These are phyloP conservation scores for Phytophthora palmivora DNA, from an alignment of 352 stramenopile species.

Conservation along the genomic window DNA sequence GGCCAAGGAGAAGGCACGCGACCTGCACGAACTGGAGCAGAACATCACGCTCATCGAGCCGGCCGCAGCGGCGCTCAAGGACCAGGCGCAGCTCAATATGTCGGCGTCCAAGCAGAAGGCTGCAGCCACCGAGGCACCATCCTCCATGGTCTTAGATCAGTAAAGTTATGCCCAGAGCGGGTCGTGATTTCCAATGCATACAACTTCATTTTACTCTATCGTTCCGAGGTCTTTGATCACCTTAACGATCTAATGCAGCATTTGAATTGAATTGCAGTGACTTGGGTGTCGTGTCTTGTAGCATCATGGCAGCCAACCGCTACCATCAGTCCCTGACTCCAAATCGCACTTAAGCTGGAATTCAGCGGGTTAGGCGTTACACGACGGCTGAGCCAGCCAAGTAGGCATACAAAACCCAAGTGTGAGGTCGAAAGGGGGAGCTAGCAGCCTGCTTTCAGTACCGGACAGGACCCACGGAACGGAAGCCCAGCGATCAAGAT, in stretches of 20 bases:
- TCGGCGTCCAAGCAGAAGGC: constrained; percentile 63
- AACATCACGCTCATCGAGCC: constrained; percentile 90
- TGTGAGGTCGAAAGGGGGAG: constrained; percentile 10
- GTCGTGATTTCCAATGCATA: constrained; percentile 48
- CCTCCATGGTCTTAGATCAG: constrained; percentile 89
- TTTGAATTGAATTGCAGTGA: neutral
- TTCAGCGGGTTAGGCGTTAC: constrained; percentile 18
- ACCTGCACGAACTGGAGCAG: constrained; percentile 84
- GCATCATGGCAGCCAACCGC: constrained; percentile 1
- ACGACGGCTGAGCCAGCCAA: constrained; percentile 38
- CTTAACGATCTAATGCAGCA: constrained; percentile 8
- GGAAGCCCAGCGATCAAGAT: constrained; percentile 39
- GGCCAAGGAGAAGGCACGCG: constrained; percentile 78
- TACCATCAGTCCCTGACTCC: constrained; percentile 27
- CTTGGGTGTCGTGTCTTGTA: too few species aligned
- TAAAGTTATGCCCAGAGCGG: constrained; percentile 56
- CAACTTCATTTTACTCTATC: constrained; percentile 30
- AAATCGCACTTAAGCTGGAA: constrained; percentile 23
- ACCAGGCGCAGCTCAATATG: constrained; percentile 79
- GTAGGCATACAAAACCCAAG: too few species aligned
- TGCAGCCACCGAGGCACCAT: constrained; percentile 59
- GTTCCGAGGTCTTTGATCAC: neutral
- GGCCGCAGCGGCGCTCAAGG: constrained; percentile 72
- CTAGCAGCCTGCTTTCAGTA: constrained; percentile 11
- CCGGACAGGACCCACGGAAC: constrained; percentile 38